These are phyloP conservation scores for Torulaspora franciscae DNA, from an alignment of 805 yeast genomes.

Conservation along the genomic window DNA sequence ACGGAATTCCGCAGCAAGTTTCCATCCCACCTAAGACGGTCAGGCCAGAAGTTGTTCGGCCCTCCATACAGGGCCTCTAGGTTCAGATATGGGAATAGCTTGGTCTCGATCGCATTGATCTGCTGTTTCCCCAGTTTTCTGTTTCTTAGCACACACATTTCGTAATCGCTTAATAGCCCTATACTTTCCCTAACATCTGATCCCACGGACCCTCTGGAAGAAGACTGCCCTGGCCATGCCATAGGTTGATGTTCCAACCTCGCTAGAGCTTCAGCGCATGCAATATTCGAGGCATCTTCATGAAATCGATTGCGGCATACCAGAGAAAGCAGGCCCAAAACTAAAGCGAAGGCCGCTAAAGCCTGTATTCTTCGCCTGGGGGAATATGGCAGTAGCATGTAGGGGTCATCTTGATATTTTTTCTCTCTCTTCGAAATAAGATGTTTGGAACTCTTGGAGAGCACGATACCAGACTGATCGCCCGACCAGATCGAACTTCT, in stretches of 20 bases:
- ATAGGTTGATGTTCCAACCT: not conserved
- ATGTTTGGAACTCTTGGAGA: too few species aligned
- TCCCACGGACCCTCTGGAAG: slow-evolving; percentile 2
- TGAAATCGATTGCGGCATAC: too few species aligned
- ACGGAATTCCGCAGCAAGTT: slow-evolving; percentile 1
- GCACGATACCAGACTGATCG: too few species aligned
- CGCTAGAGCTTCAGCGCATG: not conserved
- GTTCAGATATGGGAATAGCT: slow-evolving; percentile 12
- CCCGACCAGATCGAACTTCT: too few species aligned
- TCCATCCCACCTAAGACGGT: slow-evolving; percentile 10
- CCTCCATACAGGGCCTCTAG: slow-evolving; percentile 2
- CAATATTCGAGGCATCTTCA: not conserved
- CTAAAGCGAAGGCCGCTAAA: not conserved
- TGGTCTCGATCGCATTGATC: not conserved
- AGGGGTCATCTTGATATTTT: not conserved
- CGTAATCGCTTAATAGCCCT: not conserved
- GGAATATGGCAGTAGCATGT: not conserved
- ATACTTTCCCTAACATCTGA: slow-evolving; percentile 9
- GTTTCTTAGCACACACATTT: slow-evolving; percentile 1
- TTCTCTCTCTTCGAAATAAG: too few species aligned
- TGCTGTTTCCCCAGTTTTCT: not conserved
- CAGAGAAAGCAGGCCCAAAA: not conserved
- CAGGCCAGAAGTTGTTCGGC: slow-evolving; percentile 11
- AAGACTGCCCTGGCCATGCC: not conserved
- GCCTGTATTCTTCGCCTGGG: not conserved